Percentiles rank a stretch among this genome's conserved stretches.
Evolutionary conservation across 768 basidiomycete genomes (phyloP).

Genomic region (Russula earlei): DNA sequence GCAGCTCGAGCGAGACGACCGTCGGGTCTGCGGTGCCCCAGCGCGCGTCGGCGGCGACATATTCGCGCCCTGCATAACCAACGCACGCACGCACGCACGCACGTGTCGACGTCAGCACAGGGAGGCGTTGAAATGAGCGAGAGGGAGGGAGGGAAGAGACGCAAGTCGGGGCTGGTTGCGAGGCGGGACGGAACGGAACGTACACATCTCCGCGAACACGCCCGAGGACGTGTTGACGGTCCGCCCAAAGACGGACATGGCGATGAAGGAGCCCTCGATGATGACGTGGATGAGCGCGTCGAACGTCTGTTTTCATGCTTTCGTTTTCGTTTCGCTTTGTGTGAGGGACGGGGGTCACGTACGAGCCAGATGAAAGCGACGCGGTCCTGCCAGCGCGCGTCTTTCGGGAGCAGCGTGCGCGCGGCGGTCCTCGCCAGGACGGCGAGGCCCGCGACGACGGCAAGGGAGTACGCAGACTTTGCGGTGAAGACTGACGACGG

Average conservation of each 20-base stretch:
- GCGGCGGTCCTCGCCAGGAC: conserved; percentile 44
- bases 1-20: conserved; percentile 71
- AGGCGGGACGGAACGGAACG: conserved; percentile 25
- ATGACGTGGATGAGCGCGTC: conserved; percentile 73
- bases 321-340: too few species aligned
- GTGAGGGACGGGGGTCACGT: conserved; percentile 21
- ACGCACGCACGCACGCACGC: too few species aligned
- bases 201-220: conserved; percentile 66
- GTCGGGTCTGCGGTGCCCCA: conserved; percentile 77
- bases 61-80: conserved; percentile 59
- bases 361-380: conserved; percentile 77
- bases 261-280: conserved; percentile 76
- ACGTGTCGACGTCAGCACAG: too few species aligned
- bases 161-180: too few species aligned
- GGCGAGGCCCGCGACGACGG: conserved; percentile 44
- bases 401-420: conserved; percentile 50
- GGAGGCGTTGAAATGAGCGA: too few species aligned
- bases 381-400: conserved; percentile 52
- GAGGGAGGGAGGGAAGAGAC: neutral
- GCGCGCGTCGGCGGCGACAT: conserved; percentile 68
- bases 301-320: conserved; percentile 47
- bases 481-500: conserved; percentile 37
- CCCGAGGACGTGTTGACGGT: conserved; percentile 62
- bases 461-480: conserved; percentile 57
- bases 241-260: conserved; percentile 64